Evolutionary conservation across 345 rosid genomes (phyloP), one percentile per base, ranked within the genome.

Genomic region (Aquilaria yunnanensis): DNA sequence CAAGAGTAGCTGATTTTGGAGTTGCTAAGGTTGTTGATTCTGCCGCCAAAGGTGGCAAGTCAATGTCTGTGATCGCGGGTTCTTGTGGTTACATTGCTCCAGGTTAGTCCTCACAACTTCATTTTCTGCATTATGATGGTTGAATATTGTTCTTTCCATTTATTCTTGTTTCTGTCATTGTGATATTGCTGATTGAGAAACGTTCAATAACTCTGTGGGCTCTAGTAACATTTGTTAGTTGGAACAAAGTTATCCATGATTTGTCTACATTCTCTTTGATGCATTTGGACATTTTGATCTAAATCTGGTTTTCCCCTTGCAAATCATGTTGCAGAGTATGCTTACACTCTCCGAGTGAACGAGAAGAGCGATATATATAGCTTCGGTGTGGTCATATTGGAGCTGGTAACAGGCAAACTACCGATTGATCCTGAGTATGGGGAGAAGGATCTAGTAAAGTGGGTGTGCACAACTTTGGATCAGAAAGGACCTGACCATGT

Each of bases 31-130:
- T 81, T 11, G 82, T 87, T 4, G 96, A 85, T 71, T 54, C 73
- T 41, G 74, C 87, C 2, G 96, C 88, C 41, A 94, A 84, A 73
- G 83, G 72, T 65, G 91, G 80, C 0, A 83, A 88, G 66, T 91
- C 99, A 11, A 95, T 95, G 99, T 95, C 99, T 11, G 84, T 80
- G 13, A 87, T 95, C 53, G 96, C 99, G 14, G 99, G 99, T 11
- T 95, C 99, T 47, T 89, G 97, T 60, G 99, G 99, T 60, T 95
- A 95, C 76, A 91, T 95, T 62, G 99, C 99, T 34, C 99, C 99
- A 76, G 99, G 99, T 91, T 71, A 66, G 96, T 70, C 23, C 43
- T 5, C 14, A 3, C 10, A 63, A 48, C 30, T 47, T 9, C 14
- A 9, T 51, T 46, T 9, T 41, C 10, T 9, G 23, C 1, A 2